Base-by-base conservation (phyloP, 2,329 filamentous ascomycete species). In the Neocatenulostroma microsporum region DNA sequence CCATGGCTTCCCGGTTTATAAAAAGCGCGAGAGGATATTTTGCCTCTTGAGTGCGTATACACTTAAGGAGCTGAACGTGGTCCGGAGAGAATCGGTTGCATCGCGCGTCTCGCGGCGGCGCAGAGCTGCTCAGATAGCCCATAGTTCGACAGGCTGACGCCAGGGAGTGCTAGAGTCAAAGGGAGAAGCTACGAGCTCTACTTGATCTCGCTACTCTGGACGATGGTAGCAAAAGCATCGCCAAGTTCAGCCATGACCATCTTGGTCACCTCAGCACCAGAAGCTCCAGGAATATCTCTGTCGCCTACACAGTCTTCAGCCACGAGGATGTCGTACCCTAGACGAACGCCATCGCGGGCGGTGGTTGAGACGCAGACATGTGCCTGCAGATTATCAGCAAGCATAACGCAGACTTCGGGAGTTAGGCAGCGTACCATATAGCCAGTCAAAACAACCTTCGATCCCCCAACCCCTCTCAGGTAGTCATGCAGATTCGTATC, bases 351-450 rank as follows among this genome's bases (percentile, higher is more conserved):
- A 33, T 77, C 70, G 29, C 79, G 63, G 0, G 78, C 74, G 0
- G 80, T 83, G 0, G 76, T 74, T 2, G 76, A 62, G 42, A 82
- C 58, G 67, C 77, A 72, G 1, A 83, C 73, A 54, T 84, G 79
- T 2, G 80, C 77, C 73, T 72, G 30, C 3, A 21, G n/a, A n/a
- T n/a, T n/a, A 21, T 8, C 17, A 30, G 28, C 23, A 21, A 20
- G 20, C 17, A 39, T n/a, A 15, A n/a, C 15, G 21, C 10, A 21
- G 18, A 24, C 26, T 9, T 24, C 17, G 19, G 6, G 11, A 21
- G 6, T 34, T 17, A 36, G n/a, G 12, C 5, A 21, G 37, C 50
- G 34, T 39, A 60, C 54, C 71, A 78, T 78, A 51, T 78, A 78
- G 1, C 74, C 76, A 0, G 63, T 64, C 35, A 80, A 49, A 5